Evolutionary conservation across 2,329 filamentous ascomycete species (phyloP).

Genomic region (Sporothrix curviconia): DNA sequence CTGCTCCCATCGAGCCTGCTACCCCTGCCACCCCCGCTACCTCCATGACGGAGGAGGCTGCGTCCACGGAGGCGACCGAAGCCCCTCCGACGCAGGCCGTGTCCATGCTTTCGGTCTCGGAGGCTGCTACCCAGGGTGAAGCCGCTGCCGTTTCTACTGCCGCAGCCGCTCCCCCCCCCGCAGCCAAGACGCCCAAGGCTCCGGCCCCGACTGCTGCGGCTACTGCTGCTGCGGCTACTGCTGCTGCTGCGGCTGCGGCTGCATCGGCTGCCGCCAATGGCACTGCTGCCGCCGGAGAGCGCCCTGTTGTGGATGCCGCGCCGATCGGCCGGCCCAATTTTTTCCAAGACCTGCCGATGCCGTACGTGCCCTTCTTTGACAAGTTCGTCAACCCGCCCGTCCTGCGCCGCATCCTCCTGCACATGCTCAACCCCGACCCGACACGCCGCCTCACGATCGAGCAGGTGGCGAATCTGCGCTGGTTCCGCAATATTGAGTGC

Average conservation of each 20-base stretch:
- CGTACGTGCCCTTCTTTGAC: conserved; percentile 58
- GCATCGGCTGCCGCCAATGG: conserved; percentile 20
- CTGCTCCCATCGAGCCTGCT: too few relatives aligned
- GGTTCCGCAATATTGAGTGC: conserved; percentile 69
- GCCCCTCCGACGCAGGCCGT: conserved; percentile 45
- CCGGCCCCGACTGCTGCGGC: neutral
- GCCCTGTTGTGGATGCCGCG: conserved; percentile 44
- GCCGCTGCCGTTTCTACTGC: too few relatives aligned
- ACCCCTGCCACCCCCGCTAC: conserved; percentile 21
- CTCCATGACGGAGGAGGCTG: too few relatives aligned
- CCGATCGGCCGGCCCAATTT: conserved; percentile 6
- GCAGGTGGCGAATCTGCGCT: conserved; percentile 63
- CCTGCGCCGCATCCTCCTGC: conserved; percentile 63
- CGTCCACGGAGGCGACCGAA: too few relatives aligned
- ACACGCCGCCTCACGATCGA: conserved; percentile 61
- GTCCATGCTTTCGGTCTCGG: neutral
- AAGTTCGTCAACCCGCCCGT: conserved; percentile 57
- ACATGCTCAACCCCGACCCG: conserved; percentile 79
- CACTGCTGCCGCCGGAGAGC: neutral
- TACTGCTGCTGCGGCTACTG: neutral
- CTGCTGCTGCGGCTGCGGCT: conserved; percentile 7
- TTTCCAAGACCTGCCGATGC: conserved; percentile 47
- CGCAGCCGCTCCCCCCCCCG: too few relatives aligned
- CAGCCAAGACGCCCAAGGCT: too few relatives aligned
- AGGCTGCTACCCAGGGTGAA: neutral